Evolutionary conservation across 2,329 filamentous ascomycete genomes (phyloP), one percentile per base, ranked within the genome.

Genomic region (Trichoderma brevicompactum): DNA sequence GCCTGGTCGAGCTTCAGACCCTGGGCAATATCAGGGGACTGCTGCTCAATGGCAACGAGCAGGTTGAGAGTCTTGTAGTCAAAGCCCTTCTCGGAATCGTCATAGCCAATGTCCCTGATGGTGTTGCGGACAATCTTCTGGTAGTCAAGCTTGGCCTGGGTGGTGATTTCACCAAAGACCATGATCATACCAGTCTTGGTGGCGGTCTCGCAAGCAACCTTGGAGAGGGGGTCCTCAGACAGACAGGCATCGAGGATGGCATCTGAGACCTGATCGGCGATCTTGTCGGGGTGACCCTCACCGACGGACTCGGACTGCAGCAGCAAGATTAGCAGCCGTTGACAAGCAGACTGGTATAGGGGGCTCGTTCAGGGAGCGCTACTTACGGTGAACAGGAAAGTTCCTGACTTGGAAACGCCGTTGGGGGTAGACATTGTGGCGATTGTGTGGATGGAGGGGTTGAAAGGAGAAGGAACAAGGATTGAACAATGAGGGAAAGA

Each of bases 1-100:
- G 92, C 93, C 85, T 97, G 87, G 72, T 99, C 95, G 81, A 96
- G 96, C 87, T 98, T 92, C 65, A 99, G 92, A 87, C 95, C 95
- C 85, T 98, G 95, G 74, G 95, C 95, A 77, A 99, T 99, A 82
- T 99, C 95, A 76, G 94, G 92, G 68, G 94, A 98, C 84, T 99
- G 95, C 85, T 99, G 89, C 89, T 99, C 95, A 81, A 99, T 97
- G 82, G 94, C 95, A 75, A 98, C 94, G 74, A 98, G 89, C 77
- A 99, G 88, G 85, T 97, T 98, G 86, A 91, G 94, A 73, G 95
- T 99, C 90, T 98, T 98, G 92, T 97, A 97, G 85, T 99, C 95
- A 83, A 99, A 99, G 70, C 95, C 95, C 89, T 99, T 99, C 75
- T 87, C 85, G 65, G 95, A 98, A 82, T 91, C 88, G 83, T 99